A percentile compares a stretch with the other conserved stretches of the same genome.
Evolutionary conservation across 129 eudicot species (phyloP).

Genomic region (Chrysanthemum makinoi): DNA sequence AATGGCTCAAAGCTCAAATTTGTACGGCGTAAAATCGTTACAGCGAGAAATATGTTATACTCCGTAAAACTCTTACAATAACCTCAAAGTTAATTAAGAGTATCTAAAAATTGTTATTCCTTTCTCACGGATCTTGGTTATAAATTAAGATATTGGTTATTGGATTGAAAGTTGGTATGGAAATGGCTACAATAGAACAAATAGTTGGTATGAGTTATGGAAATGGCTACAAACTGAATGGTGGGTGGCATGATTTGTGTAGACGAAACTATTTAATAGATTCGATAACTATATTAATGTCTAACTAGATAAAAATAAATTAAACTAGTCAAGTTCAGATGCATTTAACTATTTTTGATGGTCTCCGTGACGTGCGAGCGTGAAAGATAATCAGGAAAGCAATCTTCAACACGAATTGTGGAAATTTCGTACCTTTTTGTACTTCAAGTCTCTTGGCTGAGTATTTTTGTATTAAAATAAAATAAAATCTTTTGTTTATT

Average conservation of each 20-base stretch:
- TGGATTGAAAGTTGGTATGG: neutral
- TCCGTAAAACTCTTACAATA: too few species aligned
- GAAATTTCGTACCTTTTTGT: conserved; percentile 32
- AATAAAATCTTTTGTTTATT: neutral
- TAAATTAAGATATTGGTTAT: too few species aligned
- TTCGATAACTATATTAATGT: neutral
- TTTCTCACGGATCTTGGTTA: too few species aligned
- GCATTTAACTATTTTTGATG: neutral
- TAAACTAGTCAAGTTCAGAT: conserved; percentile 10
- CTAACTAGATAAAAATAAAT: neutral
- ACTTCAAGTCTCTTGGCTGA: conserved; percentile 6
- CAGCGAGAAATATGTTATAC: too few species aligned
- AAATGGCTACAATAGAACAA: too few species aligned
- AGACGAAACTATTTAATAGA: neutral
- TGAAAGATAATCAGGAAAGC: conserved; percentile 15
- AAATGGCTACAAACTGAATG: conserved; percentile 14
- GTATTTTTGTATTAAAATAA: neutral
- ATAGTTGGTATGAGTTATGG: neutral
- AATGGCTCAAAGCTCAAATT: too few species aligned
- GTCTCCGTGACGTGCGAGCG: conserved; percentile 29
- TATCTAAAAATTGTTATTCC: too few species aligned
- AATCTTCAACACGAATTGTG: conserved; percentile 19
- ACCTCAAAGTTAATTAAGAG: too few species aligned
- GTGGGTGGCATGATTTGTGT: conserved; percentile 27
- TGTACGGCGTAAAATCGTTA: too few species aligned